Evolutionary conservation across 352 stramenopile genomes (phyloP).

Genomic region (Globisporangium polare): DNA sequence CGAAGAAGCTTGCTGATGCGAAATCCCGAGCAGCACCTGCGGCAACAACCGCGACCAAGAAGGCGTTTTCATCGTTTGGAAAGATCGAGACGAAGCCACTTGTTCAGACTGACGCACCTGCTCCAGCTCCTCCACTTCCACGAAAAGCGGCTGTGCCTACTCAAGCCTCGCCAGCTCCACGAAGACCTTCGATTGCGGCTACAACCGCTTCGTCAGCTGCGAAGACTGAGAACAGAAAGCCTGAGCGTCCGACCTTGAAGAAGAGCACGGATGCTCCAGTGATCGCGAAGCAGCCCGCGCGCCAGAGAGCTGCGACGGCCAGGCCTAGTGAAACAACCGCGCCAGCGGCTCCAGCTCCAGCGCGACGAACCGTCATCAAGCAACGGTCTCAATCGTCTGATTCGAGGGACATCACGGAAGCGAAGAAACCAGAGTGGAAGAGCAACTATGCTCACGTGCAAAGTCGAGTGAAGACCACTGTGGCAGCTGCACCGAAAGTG

Average conservation of each 20-base stretch:
- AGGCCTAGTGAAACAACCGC: not conserved
- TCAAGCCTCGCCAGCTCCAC: slow-evolving; percentile 4
- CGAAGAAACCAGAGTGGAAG: slow-evolving; percentile 5
- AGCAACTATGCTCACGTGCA: slow-evolving; percentile 1
- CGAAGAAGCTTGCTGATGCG: slow-evolving; percentile 9
- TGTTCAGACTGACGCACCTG: not conserved
- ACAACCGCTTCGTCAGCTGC: slow-evolving; percentile 13
- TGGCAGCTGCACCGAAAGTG: not conserved
- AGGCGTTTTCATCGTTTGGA: not conserved
- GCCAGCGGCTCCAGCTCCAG: not conserved
- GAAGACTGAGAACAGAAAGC: slow-evolving; percentile 6
- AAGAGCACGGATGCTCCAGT: not conserved
- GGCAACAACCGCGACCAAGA: not conserved
- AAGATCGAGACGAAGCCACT: slow-evolving; percentile 2
- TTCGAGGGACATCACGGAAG: slow-evolving; percentile 7
- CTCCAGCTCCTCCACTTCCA: not conserved
- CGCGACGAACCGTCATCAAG: slow-evolving; percentile 5
- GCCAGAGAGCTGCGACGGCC: slow-evolving; percentile 1
- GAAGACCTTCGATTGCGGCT: slow-evolving; percentile 2
- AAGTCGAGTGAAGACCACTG: slow-evolving; percentile 2
- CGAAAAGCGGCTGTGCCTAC: slow-evolving; percentile 12
- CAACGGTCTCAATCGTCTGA: slow-evolving; percentile 14
- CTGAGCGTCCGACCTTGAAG: not conserved
- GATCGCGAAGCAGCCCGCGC: not conserved
- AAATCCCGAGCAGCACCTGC: slow-evolving; percentile 1